phyloP scores from a whole-genome alignment of 169 alveolate species.

The Cryptosporidium ubiquitum region DNA sequence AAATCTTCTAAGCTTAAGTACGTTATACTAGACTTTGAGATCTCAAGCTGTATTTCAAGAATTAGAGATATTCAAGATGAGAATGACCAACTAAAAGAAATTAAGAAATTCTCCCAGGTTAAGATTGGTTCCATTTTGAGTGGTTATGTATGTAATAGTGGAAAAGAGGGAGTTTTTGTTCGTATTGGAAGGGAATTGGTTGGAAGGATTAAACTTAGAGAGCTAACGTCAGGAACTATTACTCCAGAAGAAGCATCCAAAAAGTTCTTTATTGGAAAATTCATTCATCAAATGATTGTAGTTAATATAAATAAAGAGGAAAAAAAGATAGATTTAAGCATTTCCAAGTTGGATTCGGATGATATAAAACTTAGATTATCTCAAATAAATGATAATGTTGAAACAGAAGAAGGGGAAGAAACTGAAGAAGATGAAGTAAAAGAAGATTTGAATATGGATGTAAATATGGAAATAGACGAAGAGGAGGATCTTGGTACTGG shows the following conservation, averaged over 20 bases:
- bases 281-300: conserved; percentile 28
- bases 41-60: conserved; percentile 34
- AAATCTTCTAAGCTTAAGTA: conserved; percentile 11
- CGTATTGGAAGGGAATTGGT: conserved; percentile 36
- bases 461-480: neutral
- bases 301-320: neutral
- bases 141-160: conserved; percentile 62
- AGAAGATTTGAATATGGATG: too few relatives aligned
- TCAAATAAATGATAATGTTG: conserved; percentile 9
- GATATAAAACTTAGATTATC: conserved; percentile 49
- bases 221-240: conserved; percentile 25
- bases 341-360: conserved; percentile 40
- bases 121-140: conserved; percentile 40
- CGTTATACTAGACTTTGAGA: conserved; percentile 9
- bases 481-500: neutral
- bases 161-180: conserved; percentile 66
- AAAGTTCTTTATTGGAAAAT: conserved; percentile 20
- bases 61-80: conserved; percentile 23
- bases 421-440: neutral
- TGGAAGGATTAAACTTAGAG: conserved; percentile 70
- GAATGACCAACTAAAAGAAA: neutral
- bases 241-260: conserved; percentile 52
- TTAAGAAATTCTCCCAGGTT: neutral
- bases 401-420: neutral
- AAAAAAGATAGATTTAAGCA: conserved; percentile 53